Base-by-base conservation (phyloP, 306 rosid species). In the Quercus ilex region DNA sequence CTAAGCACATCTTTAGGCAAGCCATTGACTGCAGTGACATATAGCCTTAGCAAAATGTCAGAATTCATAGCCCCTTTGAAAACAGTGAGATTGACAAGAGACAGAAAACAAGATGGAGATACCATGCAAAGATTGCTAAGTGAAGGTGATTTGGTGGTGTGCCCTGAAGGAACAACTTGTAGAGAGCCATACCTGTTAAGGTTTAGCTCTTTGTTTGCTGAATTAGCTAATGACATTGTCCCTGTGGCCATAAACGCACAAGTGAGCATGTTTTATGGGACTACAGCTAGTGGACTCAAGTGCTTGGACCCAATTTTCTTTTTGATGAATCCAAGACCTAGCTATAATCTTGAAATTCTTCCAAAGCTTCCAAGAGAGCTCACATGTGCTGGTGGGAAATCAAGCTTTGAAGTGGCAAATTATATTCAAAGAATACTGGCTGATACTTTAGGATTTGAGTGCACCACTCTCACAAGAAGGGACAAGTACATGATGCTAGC, bases 121-220 rank as follows among this genome's bases (percentile, higher is more conserved):
- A 84, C 94, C 3, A 95, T 95, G 98, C 75, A 87, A 79, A 85
- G 25, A 35, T 31, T 91, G 12, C 86, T 95, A 0, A 77, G 35
- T 1, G 87, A 91, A 87, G 99, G 98, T 3, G 98, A 95, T 55
- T 81, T 95, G 82, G 98, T 93, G 25, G 99, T 95, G 5, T 95
- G 99, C 56, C 99, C 99, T 25, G 99, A 95, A 81, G 99, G 99
- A 74, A 95, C 99, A 75, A 95, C 99, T 5, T 95, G 99, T 52
- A 88, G 99, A 30, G 98, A 95, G 80, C 99, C 99, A 12, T 95
- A 93, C 70, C 49, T 95, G 72, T 38, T 95, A 52, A 90, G 99
- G 70, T 95, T 95, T 60, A 95, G 98, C 75, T 94, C 98, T 7
- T 25, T 95, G 13, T 95, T 95, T 85, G 99, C 99, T 0, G 99